These are phyloP conservation scores for Cinnamomum micranthum DNA, from an alignment of 164 flowering plant genomes.

Conservation along the genomic window DNA sequence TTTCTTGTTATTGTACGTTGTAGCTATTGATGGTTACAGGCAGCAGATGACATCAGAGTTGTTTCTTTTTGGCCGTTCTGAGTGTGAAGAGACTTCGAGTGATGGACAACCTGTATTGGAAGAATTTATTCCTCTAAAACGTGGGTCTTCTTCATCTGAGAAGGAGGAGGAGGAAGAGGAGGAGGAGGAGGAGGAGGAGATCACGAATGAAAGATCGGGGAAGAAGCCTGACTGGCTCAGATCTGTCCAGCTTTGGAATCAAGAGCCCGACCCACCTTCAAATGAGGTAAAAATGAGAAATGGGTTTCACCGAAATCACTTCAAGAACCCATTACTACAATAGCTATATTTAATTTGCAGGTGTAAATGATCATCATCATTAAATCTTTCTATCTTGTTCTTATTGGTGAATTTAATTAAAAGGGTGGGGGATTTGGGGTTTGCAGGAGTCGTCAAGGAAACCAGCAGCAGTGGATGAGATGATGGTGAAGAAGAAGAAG, in stretches of 20 bases:
- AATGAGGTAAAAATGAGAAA: conserved; percentile 8
- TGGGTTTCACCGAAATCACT: background rate
- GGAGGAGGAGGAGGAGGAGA: conserved; percentile 11
- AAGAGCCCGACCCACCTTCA: conserved; percentile 47
- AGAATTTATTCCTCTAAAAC: conserved; percentile 65
- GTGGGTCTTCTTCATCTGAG: conserved; percentile 11
- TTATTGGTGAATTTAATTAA: background rate
- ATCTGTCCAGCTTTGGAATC: conserved; percentile 81
- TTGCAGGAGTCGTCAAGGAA: too few relatives aligned
- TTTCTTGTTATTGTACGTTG: background rate
- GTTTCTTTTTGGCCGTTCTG: conserved; percentile 39
- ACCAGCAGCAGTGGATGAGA: too few relatives aligned
- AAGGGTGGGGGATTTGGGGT: background rate
- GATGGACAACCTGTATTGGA: conserved; percentile 42
- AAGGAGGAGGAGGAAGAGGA: conserved; percentile 6
- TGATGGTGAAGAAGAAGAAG: conserved; percentile 14
- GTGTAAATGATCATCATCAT: background rate
- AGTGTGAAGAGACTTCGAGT: conserved; percentile 53
- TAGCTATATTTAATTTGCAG: too few relatives aligned
- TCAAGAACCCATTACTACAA: background rate
- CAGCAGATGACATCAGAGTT: conserved; percentile 8
- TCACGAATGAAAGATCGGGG: conserved; percentile 17
- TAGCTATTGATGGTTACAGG: conserved; percentile 15
- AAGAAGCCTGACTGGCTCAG: conserved; percentile 75
- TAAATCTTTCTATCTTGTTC: background rate